phyloP scores from a whole-genome alignment of 2,329 filamentous ascomycete genomes.

The Fusarium citri region DNA sequence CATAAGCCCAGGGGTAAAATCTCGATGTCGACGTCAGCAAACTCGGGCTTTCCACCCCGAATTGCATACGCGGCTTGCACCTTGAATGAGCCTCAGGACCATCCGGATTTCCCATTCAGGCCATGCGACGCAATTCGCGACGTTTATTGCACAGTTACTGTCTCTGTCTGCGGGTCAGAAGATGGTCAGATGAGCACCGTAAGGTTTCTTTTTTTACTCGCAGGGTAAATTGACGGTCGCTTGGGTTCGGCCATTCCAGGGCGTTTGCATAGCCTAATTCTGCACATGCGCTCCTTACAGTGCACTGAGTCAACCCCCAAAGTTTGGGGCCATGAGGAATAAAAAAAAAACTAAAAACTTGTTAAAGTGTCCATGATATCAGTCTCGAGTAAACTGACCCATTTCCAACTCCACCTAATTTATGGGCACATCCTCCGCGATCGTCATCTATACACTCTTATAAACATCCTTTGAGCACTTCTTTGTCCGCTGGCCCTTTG shows the following conservation, averaged over 20 bases:
- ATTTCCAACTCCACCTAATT: conserved; percentile 31
- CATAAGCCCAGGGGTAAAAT: conserved; percentile 20
- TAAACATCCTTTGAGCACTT: conserved; percentile 17
- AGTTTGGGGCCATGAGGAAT: neutral
- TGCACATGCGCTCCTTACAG: neutral
- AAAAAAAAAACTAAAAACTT: conserved; percentile 23
- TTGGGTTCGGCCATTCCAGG: neutral
- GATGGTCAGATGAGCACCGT: conserved; percentile 3
- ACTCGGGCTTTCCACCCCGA: neutral
- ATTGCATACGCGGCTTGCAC: conserved; percentile 4
- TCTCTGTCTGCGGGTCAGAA: conserved; percentile 22
- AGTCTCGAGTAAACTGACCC: conserved; percentile 15
- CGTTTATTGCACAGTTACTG: conserved; percentile 16
- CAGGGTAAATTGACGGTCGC: neutral
- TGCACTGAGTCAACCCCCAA: conserved; percentile 19
- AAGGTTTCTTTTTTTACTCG: conserved; percentile 1
- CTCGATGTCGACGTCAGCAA: conserved; percentile 11
- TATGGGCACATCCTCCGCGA: conserved; percentile 33
- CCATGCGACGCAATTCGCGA: conserved; percentile 12
- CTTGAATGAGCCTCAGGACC: conserved; percentile 27
- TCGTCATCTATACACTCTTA: conserved; percentile 23
- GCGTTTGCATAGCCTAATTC: conserved; percentile 24
- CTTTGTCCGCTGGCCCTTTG: neutral
- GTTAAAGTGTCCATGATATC: conserved; percentile 30
- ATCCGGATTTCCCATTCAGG: conserved; percentile 26